Base-by-base conservation (phyloP, 225 moss, liverwort and hornwort genomes). In the Climacium dendroides region DNA sequence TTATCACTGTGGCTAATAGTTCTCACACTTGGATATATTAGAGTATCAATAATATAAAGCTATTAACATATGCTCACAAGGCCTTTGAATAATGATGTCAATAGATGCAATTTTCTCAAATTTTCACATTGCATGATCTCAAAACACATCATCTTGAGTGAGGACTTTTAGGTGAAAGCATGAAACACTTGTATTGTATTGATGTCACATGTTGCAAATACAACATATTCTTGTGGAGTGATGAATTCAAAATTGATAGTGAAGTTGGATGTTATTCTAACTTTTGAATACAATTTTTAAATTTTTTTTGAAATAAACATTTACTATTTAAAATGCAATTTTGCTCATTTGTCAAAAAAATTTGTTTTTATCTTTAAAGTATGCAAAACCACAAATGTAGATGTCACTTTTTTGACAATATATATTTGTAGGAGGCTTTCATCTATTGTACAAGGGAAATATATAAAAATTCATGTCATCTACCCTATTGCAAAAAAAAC, bases 201-300 rank as follows among this genome's bases (percentile, higher is more conserved):
- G 13, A 23, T 0, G 4, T 75, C 7, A 34, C 19, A 13, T 34
- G 11, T 14, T 52, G 14, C 1, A 0, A 0, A 0, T 53, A 2
- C 23, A 14, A 54, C 0, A 0, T 76, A 24, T n/a, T 18, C 5
- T 35, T 53, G 22, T 52, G 2, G 2, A n/a, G 9, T 25, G 24
- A 23, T 77, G 15, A 77, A 54, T 77, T 2, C 24, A n/a, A 77
- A 53, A 25, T 54, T 54, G 24, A 54, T 54, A 77, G 15, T 15
- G 13, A 75, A 52, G 5, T 22, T 34, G 34, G 34, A 34, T 52
- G 8, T 20, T 52, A 11, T 1, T 10, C 3, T 14, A 3, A 24
- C 30, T 47, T 47, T 72, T 17, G 0, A 26, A 10, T 26, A 12
- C 26, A 26, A 5, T 71, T 43, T 67, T 23, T 19, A 0, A 17